These are phyloP conservation scores for Panus rudis DNA, from an alignment of 768 basidiomycete species.

Conservation along the genomic window DNA sequence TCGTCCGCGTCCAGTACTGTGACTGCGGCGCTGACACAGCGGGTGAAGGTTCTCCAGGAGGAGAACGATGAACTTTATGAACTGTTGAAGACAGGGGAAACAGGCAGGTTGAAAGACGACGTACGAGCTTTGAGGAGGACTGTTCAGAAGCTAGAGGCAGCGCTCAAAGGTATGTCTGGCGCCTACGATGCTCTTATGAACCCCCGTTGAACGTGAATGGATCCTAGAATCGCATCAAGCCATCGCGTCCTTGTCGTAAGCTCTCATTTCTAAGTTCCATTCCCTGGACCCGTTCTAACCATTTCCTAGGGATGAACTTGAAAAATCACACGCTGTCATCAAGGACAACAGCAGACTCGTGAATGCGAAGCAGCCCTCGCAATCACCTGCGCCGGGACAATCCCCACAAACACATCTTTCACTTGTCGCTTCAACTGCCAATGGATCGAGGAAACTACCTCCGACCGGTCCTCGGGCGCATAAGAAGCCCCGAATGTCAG, in stretches of 20 bases:
- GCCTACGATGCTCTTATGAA: constrained; percentile 6
- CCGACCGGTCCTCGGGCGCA: constrained; percentile 78
- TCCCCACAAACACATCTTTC: constrained; percentile 11
- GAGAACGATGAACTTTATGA: constrained; percentile 86
- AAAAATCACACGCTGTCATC: constrained; percentile 67
- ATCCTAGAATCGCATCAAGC: constrained; percentile 68
- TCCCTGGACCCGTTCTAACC: constrained; percentile 12
- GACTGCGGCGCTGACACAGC: constrained; percentile 67
- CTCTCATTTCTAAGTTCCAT: constrained; percentile 13
- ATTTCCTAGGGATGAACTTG: constrained; percentile 57
- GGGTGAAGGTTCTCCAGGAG: constrained; percentile 66
- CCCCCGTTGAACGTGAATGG: not conserved
- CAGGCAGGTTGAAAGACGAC: constrained; percentile 77
- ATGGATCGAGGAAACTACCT: constrained; percentile 39
- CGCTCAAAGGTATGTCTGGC: constrained; percentile 58
- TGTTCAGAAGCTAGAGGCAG: constrained; percentile 63
- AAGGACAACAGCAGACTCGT: constrained; percentile 38
- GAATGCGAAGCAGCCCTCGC: constrained; percentile 24
- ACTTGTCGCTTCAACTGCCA: constrained; percentile 9
- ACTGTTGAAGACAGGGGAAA: constrained; percentile 65
- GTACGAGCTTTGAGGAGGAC: constrained; percentile 61
- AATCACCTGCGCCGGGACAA: constrained; percentile 32
- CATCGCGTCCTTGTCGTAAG: constrained; percentile 67
- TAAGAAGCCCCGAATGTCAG: constrained; percentile 73
- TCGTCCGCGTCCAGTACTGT: constrained; percentile 43